Evolutionary conservation across 345 rosid species (phyloP).

Genomic region (Murraya koenigii): DNA sequence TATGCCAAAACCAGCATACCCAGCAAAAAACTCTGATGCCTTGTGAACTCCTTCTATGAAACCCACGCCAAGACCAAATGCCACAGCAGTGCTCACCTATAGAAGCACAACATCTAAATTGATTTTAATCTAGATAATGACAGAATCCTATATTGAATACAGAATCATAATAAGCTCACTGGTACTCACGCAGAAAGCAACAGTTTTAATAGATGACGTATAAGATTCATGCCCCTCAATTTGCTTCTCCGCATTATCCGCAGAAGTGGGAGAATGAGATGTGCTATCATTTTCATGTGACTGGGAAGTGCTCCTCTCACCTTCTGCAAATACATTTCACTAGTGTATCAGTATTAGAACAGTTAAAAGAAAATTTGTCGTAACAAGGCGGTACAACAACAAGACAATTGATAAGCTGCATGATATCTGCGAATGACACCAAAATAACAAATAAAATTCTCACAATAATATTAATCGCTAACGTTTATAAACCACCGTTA

Average conservation of each 20-base stretch:
- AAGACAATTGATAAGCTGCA: neutral
- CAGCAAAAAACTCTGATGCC: constrained; percentile 92
- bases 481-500: neutral
- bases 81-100: constrained; percentile 74
- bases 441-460: neutral
- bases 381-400: neutral
- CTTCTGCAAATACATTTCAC: constrained; percentile 45
- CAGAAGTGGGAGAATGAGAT: constrained; percentile 16
- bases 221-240: constrained; percentile 34
- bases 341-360: neutral
- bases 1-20: constrained; percentile 37
- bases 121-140: constrained; percentile 17
- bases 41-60: constrained; percentile 73
- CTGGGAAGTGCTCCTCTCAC: constrained; percentile 31
- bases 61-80: constrained; percentile 79
- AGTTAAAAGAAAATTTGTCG: neutral
- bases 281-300: constrained; percentile 20
- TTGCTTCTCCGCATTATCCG: constrained; percentile 31
- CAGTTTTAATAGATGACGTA: constrained; percentile 62
- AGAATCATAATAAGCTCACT: constrained; percentile 2
- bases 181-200: constrained; percentile 77
- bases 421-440: neutral
- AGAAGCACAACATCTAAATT: constrained; percentile 14
- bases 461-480: neutral
- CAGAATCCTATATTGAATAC: constrained; percentile 3